Conservation (phyloP, 1,284 basidiomycete species). For the Apiotrichum veenhuisii region DNA sequence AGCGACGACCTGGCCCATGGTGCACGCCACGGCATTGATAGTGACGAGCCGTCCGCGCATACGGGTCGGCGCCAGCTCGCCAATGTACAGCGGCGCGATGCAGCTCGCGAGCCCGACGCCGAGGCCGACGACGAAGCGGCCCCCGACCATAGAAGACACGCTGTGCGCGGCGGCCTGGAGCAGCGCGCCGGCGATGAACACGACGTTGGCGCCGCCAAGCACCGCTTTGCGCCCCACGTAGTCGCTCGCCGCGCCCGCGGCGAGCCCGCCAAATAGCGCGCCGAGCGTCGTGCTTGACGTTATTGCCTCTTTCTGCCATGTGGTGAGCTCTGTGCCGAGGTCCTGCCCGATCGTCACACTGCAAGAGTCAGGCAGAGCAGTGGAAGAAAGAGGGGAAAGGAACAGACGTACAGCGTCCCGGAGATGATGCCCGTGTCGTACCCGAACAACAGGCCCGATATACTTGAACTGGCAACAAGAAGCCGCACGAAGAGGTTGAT, state of each 20-base stretch:
- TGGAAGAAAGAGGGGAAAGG: constrained; percentile 1
- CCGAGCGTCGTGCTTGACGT: constrained; percentile 76
- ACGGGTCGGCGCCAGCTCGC: constrained; percentile 72
- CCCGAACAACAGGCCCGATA: constrained; percentile 76
- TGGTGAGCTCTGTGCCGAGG: constrained; percentile 60
- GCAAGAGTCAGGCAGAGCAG: constrained; percentile 54
- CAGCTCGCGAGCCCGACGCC: constrained; percentile 64
- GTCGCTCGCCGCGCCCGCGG: constrained; percentile 67
- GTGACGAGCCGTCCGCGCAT: constrained; percentile 71
- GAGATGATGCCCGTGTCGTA: constrained; percentile 72
- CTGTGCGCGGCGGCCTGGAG: constrained; percentile 58
- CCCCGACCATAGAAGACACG: constrained; percentile 70
- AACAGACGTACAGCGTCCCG: constrained; percentile 39
- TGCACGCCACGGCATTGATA: constrained; percentile 50
- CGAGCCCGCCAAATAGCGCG: constrained; percentile 68
- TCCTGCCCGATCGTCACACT: constrained; percentile 65
- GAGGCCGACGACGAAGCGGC: constrained; percentile 64
- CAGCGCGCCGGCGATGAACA: constrained; percentile 72
- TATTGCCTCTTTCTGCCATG: constrained; percentile 72
- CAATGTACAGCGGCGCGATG: constrained; percentile 75
- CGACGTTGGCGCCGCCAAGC: constrained; percentile 65
- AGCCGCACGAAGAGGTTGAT: constrained; percentile 34
- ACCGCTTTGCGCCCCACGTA: constrained; percentile 66
- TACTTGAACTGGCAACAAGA: constrained; percentile 44
- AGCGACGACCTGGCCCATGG: constrained; percentile 66